Base-by-base conservation (phyloP, 768 basidiomycete species). In the Fomitopsis serialis region DNA sequence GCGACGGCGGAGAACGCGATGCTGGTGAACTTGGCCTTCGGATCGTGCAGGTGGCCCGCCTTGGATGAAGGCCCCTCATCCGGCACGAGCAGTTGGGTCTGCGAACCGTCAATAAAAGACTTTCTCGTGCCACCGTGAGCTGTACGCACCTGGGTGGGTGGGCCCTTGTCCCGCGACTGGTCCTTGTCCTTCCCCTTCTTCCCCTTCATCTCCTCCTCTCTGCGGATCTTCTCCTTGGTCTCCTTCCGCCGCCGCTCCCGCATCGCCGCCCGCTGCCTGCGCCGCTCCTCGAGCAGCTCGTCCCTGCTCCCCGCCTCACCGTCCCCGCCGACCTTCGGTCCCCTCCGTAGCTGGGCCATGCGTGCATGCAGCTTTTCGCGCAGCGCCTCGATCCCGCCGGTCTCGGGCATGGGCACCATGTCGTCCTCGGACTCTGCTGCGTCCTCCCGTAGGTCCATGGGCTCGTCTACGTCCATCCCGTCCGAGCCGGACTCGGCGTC, bases 211-310 rank as follows among this genome's bases (percentile, higher is more conserved):
- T 87, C 89, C 55, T 81, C 75, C 65, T 88, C 85, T 15, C 74
- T 76, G 60, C 74, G 71, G 54, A 84, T 89, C 70, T 90, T 88
- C 70, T 94, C 93, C 65, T 78, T 87, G 8, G 89, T 90, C 73
- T 90, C 88, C 63, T 87, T 89, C 64, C 94, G 72, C 60, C 96
- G 73, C 53, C 84, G 79, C 69, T 98, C 95, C 21, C 94, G 78
- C 77, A 97, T 76, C 32, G 85, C 82, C 0, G 87, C 94, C 4
- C 92, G 75, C 62, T 90, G 84, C 60, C 70, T 69, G 56, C 93
- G 73, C 50, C 89, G 76, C 68, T 92, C 89, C 63, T 92, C 89
- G 48, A 98, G 66, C 44, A 98, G 66, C 56, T 84, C 91, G 63
- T 98, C 94, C 64, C 80, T 84, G 63, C 85, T 85, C 6, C 75